These are phyloP conservation scores for Penicillium sclerotigenum DNA, from an alignment of 2,329 filamentous ascomycete genomes.

Conservation along the genomic window DNA sequence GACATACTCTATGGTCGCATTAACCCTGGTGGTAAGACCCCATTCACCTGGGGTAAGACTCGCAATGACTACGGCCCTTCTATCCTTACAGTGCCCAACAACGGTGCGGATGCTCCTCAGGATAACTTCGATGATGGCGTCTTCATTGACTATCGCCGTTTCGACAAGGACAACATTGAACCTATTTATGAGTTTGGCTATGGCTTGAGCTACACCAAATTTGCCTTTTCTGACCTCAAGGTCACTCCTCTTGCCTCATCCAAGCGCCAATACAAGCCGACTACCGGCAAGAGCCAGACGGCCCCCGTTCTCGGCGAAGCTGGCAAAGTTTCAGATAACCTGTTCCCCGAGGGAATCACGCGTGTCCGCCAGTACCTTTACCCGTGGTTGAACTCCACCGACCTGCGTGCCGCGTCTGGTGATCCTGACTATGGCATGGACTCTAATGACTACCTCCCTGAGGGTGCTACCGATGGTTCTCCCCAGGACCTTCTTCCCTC, in stretches of 20 bases:
- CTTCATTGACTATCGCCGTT: slow-evolving; percentile 54
- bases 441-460: slow-evolving; percentile 50
- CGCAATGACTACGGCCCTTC: slow-evolving; percentile 55
- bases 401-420: slow-evolving; percentile 50
- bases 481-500: slow-evolving; percentile 57
- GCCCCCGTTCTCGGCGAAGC: slow-evolving; percentile 53
- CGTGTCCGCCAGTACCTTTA: slow-evolving; percentile 59
- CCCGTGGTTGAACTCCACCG: slow-evolving; percentile 61
- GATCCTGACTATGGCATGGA: slow-evolving; percentile 56
- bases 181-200: slow-evolving; percentile 63
- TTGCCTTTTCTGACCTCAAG: slow-evolving; percentile 57
- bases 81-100: slow-evolving; percentile 57
- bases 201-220: slow-evolving; percentile 62
- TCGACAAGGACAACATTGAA: slow-evolving; percentile 54
- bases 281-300: slow-evolving; percentile 50
- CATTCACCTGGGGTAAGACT: slow-evolving; percentile 58
- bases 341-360: slow-evolving; percentile 54
- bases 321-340: slow-evolving; percentile 51
- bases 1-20: slow-evolving; percentile 69
- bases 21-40: slow-evolving; percentile 61
- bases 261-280: slow-evolving; percentile 57
- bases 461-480: slow-evolving; percentile 50
- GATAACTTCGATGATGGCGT: slow-evolving; percentile 59
- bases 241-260: slow-evolving; percentile 45
- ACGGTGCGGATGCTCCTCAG: slow-evolving; percentile 56